Evolutionary conservation across 805 yeast genomes (phyloP).

Genomic region (Starmera quercuum): DNA sequence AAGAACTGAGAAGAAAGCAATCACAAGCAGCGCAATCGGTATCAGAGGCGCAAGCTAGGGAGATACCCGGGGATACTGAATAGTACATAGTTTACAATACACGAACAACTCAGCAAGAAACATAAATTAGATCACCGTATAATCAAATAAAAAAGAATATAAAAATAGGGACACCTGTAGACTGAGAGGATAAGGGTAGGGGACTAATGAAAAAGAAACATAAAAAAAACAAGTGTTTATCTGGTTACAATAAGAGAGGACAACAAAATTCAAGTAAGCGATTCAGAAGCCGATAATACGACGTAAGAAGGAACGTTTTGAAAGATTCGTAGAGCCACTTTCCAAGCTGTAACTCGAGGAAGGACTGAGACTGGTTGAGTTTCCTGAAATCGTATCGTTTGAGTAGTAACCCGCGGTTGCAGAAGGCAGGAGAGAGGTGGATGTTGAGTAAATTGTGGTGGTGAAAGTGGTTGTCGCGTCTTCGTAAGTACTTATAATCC

Average conservation of each 20-base stretch:
- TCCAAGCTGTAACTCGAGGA: conserved; percentile 7
- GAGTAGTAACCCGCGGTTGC: conserved; percentile 6
- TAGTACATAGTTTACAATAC: too few relatives aligned
- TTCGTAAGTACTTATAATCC: not conserved
- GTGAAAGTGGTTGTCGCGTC: conserved; percentile 1
- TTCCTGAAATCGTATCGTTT: conserved; percentile 9
- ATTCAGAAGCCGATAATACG: conserved; percentile 9
- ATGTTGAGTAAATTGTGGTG: conserved; percentile 4
- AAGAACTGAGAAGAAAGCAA: conserved; percentile 13
- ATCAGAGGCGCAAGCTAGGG: too few relatives aligned
- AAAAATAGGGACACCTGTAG: too few relatives aligned
- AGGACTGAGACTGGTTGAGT: conserved; percentile 2
- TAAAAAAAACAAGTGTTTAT: too few relatives aligned
- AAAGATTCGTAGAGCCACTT: not conserved
- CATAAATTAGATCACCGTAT: too few relatives aligned
- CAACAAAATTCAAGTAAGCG: too few relatives aligned
- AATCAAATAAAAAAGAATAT: too few relatives aligned
- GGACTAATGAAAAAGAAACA: too few relatives aligned
- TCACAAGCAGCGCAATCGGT: not conserved
- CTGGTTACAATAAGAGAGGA: too few relatives aligned
- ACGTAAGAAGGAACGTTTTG: conserved; percentile 5
- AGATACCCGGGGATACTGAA: too few relatives aligned
- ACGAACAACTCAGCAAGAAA: too few relatives aligned
- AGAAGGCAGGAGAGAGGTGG: conserved; percentile 1
- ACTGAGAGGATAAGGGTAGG: too few relatives aligned